Conservation (phyloP, 106 monocot species). For the Ottelia alismoides region DNA sequence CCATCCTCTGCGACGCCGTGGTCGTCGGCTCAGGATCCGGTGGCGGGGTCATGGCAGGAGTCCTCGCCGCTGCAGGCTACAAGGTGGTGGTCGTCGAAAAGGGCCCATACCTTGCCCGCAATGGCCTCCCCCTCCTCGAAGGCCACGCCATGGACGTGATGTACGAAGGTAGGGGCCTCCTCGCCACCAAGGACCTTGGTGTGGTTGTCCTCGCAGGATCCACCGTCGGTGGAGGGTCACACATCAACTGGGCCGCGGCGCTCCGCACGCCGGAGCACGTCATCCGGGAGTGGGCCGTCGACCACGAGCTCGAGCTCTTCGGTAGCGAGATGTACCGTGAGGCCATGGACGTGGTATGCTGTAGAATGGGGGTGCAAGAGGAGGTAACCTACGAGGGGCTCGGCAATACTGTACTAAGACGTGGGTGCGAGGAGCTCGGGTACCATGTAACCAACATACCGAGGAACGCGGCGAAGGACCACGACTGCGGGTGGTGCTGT, state of each 20-base stretch:
- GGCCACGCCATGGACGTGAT: slow-evolving; percentile 16
- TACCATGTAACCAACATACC: slow-evolving; percentile 33
- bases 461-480: slow-evolving; percentile 39
- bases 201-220: slow-evolving; percentile 12
- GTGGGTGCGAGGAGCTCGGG: slow-evolving; percentile 45
- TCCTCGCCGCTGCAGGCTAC: slow-evolving; percentile 10
- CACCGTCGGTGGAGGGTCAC: slow-evolving; percentile 14
- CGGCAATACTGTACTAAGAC: slow-evolving; percentile 30
- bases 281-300: slow-evolving; percentile 10
- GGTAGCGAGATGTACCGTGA: slow-evolving; percentile 32
- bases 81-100: slow-evolving; percentile 17
- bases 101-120: slow-evolving; percentile 10
- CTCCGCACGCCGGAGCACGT: slow-evolving; percentile 14
- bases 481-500: slow-evolving; percentile 71
- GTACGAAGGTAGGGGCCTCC: slow-evolving; percentile 19
- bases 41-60: slow-evolving; percentile 18
- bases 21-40: slow-evolving; percentile 21
- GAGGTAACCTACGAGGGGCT: slow-evolving; percentile 32
- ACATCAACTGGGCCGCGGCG: slow-evolving; percentile 21
- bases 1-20: slow-evolving; percentile 12
- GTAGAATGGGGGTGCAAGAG: slow-evolving; percentile 37
- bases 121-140: slow-evolving; percentile 9
- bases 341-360: slow-evolving; percentile 52
- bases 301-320: slow-evolving; percentile 43
- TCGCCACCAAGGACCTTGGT: slow-evolving; percentile 9